Conservation (phyloP, 495 filamentous ascomycete species). For the Penicillium waksmanii region DNA sequence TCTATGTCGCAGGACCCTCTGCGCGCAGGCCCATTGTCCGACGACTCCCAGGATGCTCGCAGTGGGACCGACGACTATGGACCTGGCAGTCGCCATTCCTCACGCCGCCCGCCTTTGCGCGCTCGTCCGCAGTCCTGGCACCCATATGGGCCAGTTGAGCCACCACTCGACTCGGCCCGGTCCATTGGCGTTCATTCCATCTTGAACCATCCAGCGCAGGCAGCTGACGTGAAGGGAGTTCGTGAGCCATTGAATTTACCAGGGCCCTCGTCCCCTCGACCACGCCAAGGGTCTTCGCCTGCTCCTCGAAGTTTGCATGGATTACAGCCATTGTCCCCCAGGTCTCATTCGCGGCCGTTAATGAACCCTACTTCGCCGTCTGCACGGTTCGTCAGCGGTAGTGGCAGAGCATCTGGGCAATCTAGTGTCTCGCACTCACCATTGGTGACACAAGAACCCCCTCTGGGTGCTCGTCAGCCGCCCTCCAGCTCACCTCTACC, state of each 20-base stretch:
- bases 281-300: constrained; percentile 40
- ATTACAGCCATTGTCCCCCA: constrained; percentile 44
- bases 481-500: constrained; percentile 36
- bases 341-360: constrained; percentile 52
- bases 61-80: constrained; percentile 32
- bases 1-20: constrained; percentile 55
- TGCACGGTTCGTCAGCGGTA: constrained; percentile 38
- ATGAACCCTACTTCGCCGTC: constrained; percentile 69
- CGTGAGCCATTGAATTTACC: constrained; percentile 35
- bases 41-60: constrained; percentile 35
- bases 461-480: constrained; percentile 30
- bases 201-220: constrained; percentile 49
- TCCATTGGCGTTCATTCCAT: constrained; percentile 56
- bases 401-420: constrained; percentile 46
- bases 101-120: constrained; percentile 34
- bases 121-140: constrained; percentile 44
- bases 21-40: constrained; percentile 36
- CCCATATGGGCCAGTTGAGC: constrained; percentile 44
- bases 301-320: constrained; percentile 37
- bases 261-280: constrained; percentile 32
- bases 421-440: constrained; percentile 52
- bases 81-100: constrained; percentile 26
- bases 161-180: constrained; percentile 43
- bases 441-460: constrained; percentile 42
- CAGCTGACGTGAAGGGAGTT: constrained; percentile 24